Base-by-base conservation (phyloP, 768 basidiomycete genomes). In the Boletus tomentosulus region DNA sequence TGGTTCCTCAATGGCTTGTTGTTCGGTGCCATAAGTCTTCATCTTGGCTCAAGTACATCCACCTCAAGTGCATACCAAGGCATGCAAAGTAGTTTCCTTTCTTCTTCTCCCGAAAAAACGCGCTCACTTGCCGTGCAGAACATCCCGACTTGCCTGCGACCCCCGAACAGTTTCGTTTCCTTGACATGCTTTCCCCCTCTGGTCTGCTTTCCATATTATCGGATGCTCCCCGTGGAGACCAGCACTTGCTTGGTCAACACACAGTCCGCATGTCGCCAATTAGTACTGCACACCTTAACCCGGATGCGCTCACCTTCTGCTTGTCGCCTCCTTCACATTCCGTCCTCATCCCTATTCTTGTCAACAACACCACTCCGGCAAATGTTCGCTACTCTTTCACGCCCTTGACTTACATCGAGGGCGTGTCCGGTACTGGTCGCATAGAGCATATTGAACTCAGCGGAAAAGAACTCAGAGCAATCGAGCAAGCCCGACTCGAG, bases 181-280 rank as follows among this genome's bases (percentile, higher is more conserved):
- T 78, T 31, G 75, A 80, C 58, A 57, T 82, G 22, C 60, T 87
- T 22, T 69, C 76, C 9, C 71, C 77, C 27, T 78, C 86, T 39
- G 81, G 81, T 16, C 62, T 83, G 11, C 55, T 86, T 12, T 68
- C 78, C 4, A 60, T 74, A 9, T 68, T 78, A 22, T 63, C 62
- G 41, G 66, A 75, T 37, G 64, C 62, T 16, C 22, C 46, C 28
- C 64, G 70, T 1, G 75, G 73, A 38, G 85, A 89, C 57, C 66
- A 73, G 4, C 85, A 90, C 64, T 73, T 91, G 8, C 79, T 85
- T 31, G 95, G 95, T 33, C 87, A 93, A 68, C 92, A 95, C 65
- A 94, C 92, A 0, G 87, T 98, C 48, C 84, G 88, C 58, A 86
- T 95, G 80, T 91, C 92, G 0, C 94, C 94, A 10, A 92, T 92